phyloP scores from a whole-genome alignment of 345 rosid genomes.

The Sisymbrium altissimum region DNA sequence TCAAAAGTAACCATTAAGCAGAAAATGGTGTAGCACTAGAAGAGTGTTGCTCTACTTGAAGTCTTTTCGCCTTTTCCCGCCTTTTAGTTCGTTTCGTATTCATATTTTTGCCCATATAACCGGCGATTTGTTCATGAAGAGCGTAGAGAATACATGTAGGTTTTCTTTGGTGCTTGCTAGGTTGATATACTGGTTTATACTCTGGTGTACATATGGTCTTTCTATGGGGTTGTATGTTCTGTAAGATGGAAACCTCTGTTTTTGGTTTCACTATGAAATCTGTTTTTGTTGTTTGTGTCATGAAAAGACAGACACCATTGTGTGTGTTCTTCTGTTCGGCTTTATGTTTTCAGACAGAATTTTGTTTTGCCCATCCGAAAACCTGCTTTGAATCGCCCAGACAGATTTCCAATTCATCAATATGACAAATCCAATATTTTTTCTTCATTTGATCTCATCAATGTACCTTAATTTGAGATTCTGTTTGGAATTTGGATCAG shows the following conservation, averaged over 20 bases:
- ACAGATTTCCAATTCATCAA: not conserved
- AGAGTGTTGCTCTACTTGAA: constrained; percentile 18
- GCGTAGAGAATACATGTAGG: constrained; percentile 27
- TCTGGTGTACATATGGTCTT: constrained; percentile 36
- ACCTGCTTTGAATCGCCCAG: not conserved
- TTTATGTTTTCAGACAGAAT: not conserved
- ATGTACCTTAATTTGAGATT: not conserved
- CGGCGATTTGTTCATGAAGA: constrained; percentile 19
- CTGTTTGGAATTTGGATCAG: not conserved
- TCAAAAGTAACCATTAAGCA: constrained; percentile 11
- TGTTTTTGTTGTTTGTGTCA: not conserved
- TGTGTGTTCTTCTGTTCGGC: constrained; percentile 6
- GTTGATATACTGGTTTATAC: constrained; percentile 16
- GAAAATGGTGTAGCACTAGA: constrained; percentile 18
- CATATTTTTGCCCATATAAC: not conserved
- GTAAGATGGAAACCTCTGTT: constrained; percentile 23
- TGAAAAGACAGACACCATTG: constrained; percentile 6
- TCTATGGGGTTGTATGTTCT: constrained; percentile 25
- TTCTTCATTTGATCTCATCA: not conserved
- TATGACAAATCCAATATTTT: not conserved
- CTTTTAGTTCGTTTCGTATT: constrained; percentile 3
- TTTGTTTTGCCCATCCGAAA: not conserved
- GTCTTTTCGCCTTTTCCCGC: constrained; percentile 2
- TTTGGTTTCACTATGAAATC: constrained; percentile 13
- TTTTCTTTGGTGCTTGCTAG: constrained; percentile 12